Evolutionary conservation across 2,329 filamentous ascomycete species (phyloP).

Genomic region (Chaetomium globosum): DNA sequence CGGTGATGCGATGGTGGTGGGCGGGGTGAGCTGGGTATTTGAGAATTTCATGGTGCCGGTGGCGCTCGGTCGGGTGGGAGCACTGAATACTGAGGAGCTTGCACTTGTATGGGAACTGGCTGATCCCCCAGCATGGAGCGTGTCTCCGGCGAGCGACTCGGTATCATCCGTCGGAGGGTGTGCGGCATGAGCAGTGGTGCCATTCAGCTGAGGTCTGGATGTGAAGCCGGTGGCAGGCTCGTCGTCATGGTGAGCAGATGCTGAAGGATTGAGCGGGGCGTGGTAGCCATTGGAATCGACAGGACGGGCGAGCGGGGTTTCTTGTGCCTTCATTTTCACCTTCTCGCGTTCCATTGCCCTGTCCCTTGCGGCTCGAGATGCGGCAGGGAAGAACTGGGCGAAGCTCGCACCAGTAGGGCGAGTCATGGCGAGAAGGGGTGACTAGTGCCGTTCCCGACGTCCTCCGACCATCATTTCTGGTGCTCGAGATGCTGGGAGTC

Average conservation of each 20-base stretch:
- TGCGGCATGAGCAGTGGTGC: constrained; percentile 43
- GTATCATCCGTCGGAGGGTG: constrained; percentile 55
- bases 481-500: constrained; percentile 40
- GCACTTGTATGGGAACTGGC: constrained; percentile 72
- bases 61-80: constrained; percentile 47
- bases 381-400: constrained; percentile 83
- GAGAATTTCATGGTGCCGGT: constrained; percentile 48
- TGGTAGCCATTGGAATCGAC: constrained; percentile 38
- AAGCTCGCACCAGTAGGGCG: constrained; percentile 76
- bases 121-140: constrained; percentile 70
- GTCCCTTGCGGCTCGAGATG: constrained; percentile 66
- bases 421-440: constrained; percentile 68
- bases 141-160: constrained; percentile 64
- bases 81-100: constrained; percentile 71
- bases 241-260: constrained; percentile 23
- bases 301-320: constrained; percentile 36
- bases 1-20: constrained; percentile 57
- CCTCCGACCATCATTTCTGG: constrained; percentile 61
- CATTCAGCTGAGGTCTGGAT: constrained; percentile 43
- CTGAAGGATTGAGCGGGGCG: constrained; percentile 29
- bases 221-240: constrained; percentile 33
- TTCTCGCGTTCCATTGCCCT: constrained; percentile 64
- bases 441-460: constrained; percentile 56
- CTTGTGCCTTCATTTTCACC: constrained; percentile 54
- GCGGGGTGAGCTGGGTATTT: constrained; percentile 54